phyloP scores from a whole-genome alignment of 352 stramenopile species.

The Phytophthora pluvialis region DNA sequence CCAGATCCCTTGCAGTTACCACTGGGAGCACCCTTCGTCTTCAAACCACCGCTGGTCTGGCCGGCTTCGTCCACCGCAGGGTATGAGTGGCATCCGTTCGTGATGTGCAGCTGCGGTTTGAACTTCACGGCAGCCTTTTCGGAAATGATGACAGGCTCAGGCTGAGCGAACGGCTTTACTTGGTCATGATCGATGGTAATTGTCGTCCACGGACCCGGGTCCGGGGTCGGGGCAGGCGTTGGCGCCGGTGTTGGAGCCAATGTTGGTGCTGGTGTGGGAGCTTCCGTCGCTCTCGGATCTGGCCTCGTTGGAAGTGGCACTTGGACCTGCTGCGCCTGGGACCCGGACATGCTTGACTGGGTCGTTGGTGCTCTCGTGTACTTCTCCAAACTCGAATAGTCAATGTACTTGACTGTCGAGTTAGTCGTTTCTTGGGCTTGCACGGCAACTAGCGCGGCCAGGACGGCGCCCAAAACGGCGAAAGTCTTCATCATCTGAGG shows the following conservation, averaged over 20 bases:
- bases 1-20: slow-evolving; percentile 35
- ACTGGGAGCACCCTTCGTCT: slow-evolving; percentile 15
- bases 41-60: slow-evolving; percentile 17
- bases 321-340: not conserved
- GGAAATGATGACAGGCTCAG: slow-evolving; percentile 17
- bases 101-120: slow-evolving; percentile 24
- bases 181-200: slow-evolving; percentile 23
- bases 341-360: slow-evolving; percentile 4
- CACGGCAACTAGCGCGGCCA: not conserved
- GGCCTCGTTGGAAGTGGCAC: slow-evolving; percentile 1
- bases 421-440: slow-evolving; percentile 9
- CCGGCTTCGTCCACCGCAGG: slow-evolving; percentile 21
- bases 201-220: slow-evolving; percentile 9
- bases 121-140: slow-evolving; percentile 26
- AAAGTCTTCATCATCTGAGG: slow-evolving; percentile 9
- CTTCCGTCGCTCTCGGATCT: slow-evolving; percentile 11
- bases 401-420: slow-evolving; percentile 26
- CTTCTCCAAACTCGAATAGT: slow-evolving; percentile 23
- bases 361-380: slow-evolving; percentile 15
- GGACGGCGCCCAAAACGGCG: not conserved
- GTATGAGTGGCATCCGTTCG: slow-evolving; percentile 29
- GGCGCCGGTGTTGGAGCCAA: slow-evolving; percentile 5
- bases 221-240: slow-evolving; percentile 12
- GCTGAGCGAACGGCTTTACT: slow-evolving; percentile 20
- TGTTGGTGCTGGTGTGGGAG: not conserved